Base-by-base conservation (phyloP, 768 basidiomycete genomes). In the Kwoniella bestiolae region DNA sequence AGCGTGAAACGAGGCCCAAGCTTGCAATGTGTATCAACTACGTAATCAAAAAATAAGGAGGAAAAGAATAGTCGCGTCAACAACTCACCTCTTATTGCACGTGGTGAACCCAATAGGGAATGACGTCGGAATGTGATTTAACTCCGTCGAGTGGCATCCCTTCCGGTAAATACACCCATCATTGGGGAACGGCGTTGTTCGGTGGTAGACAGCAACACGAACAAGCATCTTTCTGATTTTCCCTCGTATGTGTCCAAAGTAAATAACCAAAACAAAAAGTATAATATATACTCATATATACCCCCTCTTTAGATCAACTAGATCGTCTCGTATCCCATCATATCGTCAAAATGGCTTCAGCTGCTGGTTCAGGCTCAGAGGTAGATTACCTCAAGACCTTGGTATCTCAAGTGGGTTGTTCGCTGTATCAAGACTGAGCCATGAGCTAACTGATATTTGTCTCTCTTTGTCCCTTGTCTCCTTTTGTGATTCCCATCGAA, bases 361-460 rank as follows among this genome's bases (percentile, higher is more conserved):
- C 47, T 46, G 59, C 69, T 31, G 63, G 66, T 60, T 71, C 76
- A 9, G 73, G 73, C 44, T 67, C 77, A 67, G 93, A 97, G 84
- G 86, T 99, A 75, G 91, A 91, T 75, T 93, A 98, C 82, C 89
- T 99, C 84, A 99, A 99, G 84, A 83, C 85, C 45, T 90, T 99
- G 75, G 93, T 96, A 69, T 78, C 85, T 14, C 92, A 97, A 84
- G 81, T 81, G 45, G 28, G 78, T 72, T 28, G 18, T 1, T 12
- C 16, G 11, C 12, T 56, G 25, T n/a, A 26, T 21, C 50, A 16
- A 21, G 28, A 32, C 23, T 66, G 44, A 50, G 25, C 7, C 12
- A 35, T 58, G 26, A 23, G 28, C 9, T n/a, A 51, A 32, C n/a
- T 23, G 1, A 46, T 29, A 32, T 38, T n/a, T 26, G 14, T 21